Evolutionary conservation across 768 basidiomycete genomes (phyloP).

Genomic region (Baorangia bicolor): DNA sequence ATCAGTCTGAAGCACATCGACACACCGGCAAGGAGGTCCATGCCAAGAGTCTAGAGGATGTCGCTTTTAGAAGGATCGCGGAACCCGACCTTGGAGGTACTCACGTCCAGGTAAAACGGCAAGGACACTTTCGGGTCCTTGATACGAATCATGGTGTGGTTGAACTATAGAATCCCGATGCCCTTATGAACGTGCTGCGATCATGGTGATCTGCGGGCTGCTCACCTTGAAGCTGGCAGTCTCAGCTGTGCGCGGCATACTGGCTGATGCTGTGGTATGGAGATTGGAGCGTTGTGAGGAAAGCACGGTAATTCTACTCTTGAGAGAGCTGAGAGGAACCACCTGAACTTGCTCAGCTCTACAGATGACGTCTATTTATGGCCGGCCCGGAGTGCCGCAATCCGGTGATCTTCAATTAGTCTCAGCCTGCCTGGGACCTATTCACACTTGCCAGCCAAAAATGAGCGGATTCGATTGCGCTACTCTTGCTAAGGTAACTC

Average conservation of each 20-base stretch:
- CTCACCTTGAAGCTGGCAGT: constrained; percentile 63
- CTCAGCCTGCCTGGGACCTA: neutral
- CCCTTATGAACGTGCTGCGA: neutral
- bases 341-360: neutral
- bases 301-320: constrained; percentile 1
- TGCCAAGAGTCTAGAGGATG: constrained; percentile 55
- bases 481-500: neutral
- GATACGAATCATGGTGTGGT: constrained; percentile 87
- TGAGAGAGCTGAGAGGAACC: constrained; percentile 4
- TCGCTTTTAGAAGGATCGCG: neutral
- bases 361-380: constrained; percentile 15
- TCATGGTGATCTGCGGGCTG: neutral
- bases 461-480: neutral
- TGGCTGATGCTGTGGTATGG: constrained; percentile 18
- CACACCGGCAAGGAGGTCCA: constrained; percentile 67
- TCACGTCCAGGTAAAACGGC: constrained; percentile 74
- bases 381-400: constrained; percentile 1
- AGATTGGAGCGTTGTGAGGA: constrained; percentile 1
- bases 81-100: constrained; percentile 12
- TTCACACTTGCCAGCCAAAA: neutral
- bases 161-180: constrained; percentile 48
- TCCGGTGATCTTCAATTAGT: neutral
- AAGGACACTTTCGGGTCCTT: constrained; percentile 84
- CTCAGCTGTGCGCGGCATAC: constrained; percentile 63
- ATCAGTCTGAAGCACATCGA: neutral